Conservation (phyloP, 345 rosid species). For the Gossypium longicalyx region DNA sequence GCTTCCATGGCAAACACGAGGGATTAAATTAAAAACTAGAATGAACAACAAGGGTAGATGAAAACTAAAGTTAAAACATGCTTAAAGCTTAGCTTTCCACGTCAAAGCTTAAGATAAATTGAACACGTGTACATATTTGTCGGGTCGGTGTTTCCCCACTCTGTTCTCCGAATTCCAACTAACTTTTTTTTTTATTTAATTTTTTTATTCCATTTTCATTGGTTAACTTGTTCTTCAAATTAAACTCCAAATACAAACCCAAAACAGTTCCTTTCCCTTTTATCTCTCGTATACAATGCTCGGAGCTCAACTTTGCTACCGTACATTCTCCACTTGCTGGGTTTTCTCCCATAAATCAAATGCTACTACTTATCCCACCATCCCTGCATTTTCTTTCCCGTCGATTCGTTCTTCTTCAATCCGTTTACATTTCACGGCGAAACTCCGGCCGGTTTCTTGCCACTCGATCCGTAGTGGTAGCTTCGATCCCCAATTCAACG, state of each 20-base stretch:
- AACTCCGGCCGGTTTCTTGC: constrained; percentile 39
- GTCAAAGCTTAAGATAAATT: not conserved
- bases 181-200: not conserved
- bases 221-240: not conserved
- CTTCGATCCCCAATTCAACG: constrained; percentile 41
- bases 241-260: not conserved
- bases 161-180: not conserved
- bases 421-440: constrained; percentile 24
- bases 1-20: too few relatives aligned
- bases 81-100: not conserved
- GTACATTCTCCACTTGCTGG: constrained; percentile 22
- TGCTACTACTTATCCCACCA: constrained; percentile 13
- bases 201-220: not conserved
- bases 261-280: not conserved
- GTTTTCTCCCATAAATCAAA: constrained; percentile 20
- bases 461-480: constrained; percentile 35
- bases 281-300: constrained; percentile 30
- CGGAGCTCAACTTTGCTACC: constrained; percentile 30
- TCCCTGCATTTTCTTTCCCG: not conserved
- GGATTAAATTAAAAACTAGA: too few relatives aligned
- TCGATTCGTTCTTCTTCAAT: constrained; percentile 13
- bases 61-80: too few relatives aligned
- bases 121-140: not conserved
- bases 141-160: not conserved
- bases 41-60: too few relatives aligned